Evolutionary conservation across 805 yeast genomes (phyloP).

Genomic region (Candida odintsovae): DNA sequence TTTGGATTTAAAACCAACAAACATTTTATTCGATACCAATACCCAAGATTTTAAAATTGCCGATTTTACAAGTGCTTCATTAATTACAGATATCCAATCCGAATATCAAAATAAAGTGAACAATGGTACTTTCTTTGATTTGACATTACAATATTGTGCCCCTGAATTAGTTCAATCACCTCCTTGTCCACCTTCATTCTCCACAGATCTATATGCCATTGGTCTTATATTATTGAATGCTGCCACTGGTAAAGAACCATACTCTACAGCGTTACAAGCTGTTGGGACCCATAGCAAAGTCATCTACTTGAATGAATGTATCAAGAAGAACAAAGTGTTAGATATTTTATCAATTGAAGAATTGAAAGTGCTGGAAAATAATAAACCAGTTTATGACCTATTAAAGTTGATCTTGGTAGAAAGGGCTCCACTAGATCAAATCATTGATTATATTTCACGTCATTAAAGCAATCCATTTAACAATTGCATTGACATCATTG

Average conservation of each 20-base stretch:
- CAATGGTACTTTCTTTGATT: conserved; percentile 24
- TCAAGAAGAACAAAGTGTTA: conserved; percentile 28
- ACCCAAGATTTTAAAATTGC: conserved; percentile 32
- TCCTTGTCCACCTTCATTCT: conserved; percentile 24
- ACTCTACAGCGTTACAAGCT: conserved; percentile 15
- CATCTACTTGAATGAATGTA: conserved; percentile 26
- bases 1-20: conserved; percentile 43
- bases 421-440: conserved; percentile 23
- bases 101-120: conserved; percentile 8
- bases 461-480: background rate
- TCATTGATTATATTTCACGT: background rate
- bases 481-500: background rate
- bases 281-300: conserved; percentile 19
- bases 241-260: conserved; percentile 43
- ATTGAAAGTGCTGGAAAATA: conserved; percentile 16
- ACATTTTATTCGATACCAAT: conserved; percentile 29
- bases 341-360: conserved; percentile 27
- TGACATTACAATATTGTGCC: conserved; percentile 39
- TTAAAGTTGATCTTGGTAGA: conserved; percentile 26
- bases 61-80: conserved; percentile 40
- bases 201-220: conserved; percentile 40
- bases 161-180: conserved; percentile 36
- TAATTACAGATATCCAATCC: conserved; percentile 13
- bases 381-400: conserved; percentile 15
- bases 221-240: conserved; percentile 41